Conservation (phyloP, 768 basidiomycete species). For the Suillus bovinus region DNA sequence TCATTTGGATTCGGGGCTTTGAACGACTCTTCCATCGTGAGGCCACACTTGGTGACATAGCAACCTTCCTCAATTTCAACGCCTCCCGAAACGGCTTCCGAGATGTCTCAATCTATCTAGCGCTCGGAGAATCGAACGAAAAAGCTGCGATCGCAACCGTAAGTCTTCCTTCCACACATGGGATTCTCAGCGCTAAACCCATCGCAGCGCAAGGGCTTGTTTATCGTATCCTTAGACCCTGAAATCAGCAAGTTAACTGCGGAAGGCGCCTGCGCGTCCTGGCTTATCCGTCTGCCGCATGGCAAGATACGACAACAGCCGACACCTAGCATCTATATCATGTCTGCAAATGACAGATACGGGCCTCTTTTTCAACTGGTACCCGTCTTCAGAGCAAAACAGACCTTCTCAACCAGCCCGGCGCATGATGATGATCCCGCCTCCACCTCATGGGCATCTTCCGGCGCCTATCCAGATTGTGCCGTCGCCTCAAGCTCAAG, state of each 20-base stretch:
- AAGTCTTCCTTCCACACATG: slow-evolving; percentile 14
- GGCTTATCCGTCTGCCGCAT: slow-evolving; percentile 26
- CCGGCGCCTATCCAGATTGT: neutral
- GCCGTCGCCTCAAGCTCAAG: neutral
- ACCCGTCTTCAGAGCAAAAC: slow-evolving; percentile 22
- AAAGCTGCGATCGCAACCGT: slow-evolving; percentile 52
- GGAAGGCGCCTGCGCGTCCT: slow-evolving; percentile 34
- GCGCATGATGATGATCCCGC: neutral
- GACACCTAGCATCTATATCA: slow-evolving; percentile 32
- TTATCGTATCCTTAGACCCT: slow-evolving; percentile 25
- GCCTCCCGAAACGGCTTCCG: slow-evolving; percentile 7
- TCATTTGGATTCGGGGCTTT: slow-evolving; percentile 30
- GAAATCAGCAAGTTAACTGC: slow-evolving; percentile 23
- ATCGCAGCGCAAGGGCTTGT: slow-evolving; percentile 26
- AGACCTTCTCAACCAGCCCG: neutral
- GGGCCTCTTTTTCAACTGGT: slow-evolving; percentile 51
- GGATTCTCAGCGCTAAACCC: neutral
- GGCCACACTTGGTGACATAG: slow-evolving; percentile 42
- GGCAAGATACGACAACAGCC: slow-evolving; percentile 17
- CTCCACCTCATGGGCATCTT: neutral
- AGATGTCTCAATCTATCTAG: slow-evolving; percentile 46
- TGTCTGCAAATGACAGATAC: slow-evolving; percentile 60
- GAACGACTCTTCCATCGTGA: slow-evolving; percentile 31
- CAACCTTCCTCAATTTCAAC: slow-evolving; percentile 26
- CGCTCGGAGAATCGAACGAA: slow-evolving; percentile 41